Percentiles rank a stretch among this genome's conserved stretches.
These are phyloP conservation scores for Cystobasidium ongulense DNA, from an alignment of 768 basidiomycete species.

Conservation along the genomic window DNA sequence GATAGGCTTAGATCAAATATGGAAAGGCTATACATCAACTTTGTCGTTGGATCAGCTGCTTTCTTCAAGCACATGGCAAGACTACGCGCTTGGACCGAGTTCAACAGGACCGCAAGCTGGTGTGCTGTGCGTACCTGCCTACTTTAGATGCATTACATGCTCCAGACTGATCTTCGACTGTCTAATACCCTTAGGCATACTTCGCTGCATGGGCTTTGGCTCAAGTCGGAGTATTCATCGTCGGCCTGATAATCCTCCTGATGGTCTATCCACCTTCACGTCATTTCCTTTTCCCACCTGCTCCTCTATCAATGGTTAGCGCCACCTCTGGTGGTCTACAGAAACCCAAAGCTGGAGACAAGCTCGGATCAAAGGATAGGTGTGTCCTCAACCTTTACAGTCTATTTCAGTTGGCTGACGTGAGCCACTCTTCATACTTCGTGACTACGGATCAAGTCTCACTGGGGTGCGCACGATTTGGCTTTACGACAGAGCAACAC, in stretches of 20 bases:
- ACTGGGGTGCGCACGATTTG: background rate
- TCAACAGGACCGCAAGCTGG: constrained; percentile 43
- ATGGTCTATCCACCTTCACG: constrained; percentile 47
- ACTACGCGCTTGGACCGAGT: constrained; percentile 49
- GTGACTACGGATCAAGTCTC: constrained; percentile 9
- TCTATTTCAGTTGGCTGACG: background rate
- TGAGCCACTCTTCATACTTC: background rate
- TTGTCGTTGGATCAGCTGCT: constrained; percentile 44
- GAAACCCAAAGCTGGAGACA: constrained; percentile 44
- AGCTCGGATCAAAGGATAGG: constrained; percentile 27
- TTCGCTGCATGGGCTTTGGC: constrained; percentile 47
- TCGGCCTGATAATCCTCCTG: constrained; percentile 45
- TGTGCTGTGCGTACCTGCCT: constrained; percentile 41
- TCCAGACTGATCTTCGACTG: background rate
- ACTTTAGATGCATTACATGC: background rate
- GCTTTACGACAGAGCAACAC: background rate
- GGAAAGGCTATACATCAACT: constrained; percentile 49
- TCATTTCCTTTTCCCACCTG: constrained; percentile 46
- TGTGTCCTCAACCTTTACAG: background rate
- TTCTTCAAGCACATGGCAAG: constrained; percentile 47
- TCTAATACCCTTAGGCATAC: constrained; percentile 41
- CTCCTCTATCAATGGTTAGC: constrained; percentile 45
- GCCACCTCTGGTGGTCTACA: constrained; percentile 45
- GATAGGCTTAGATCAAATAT: constrained; percentile 49
- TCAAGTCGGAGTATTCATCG: constrained; percentile 45